Conservation (phyloP, 306 rosid genomes). For the Arachis hypogaea region DNA sequence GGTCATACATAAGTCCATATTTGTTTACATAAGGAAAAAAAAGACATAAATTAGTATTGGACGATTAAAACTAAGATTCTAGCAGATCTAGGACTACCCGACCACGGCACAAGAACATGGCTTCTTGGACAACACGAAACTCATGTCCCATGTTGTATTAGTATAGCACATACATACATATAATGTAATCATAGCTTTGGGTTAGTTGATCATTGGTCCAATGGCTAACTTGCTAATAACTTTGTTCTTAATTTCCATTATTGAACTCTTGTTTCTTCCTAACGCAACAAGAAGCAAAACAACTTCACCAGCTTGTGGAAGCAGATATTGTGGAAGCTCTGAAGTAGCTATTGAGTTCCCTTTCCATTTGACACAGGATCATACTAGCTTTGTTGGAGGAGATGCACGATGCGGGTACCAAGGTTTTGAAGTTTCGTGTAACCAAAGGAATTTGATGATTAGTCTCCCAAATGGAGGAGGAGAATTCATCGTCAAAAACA, state of each 20-base stretch:
- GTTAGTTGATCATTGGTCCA: neutral
- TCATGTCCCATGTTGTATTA: neutral
- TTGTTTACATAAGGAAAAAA: too few species aligned
- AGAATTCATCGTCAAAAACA: conserved; percentile 11
- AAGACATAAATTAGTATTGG: too few species aligned
- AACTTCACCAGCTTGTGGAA: conserved; percentile 20
- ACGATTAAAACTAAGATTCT: too few species aligned
- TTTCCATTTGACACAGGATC: conserved; percentile 17
- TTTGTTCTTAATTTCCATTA: conserved; percentile 17
- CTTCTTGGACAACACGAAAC: too few species aligned
- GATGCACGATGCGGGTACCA: conserved; percentile 26
- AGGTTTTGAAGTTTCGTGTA: conserved; percentile 34
- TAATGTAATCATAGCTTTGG: too few species aligned
- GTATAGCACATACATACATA: neutral
- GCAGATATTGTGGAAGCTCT: neutral
- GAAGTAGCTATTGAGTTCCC: conserved; percentile 38
- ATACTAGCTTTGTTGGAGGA: neutral
- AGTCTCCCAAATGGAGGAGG: neutral
- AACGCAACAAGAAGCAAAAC: conserved; percentile 11
- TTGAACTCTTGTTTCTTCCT: conserved; percentile 5
- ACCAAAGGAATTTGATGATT: neutral
- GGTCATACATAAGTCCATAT: too few species aligned
- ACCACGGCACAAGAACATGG: too few species aligned
- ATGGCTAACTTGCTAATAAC: conserved; percentile 27
- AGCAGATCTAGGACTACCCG: too few species aligned